Evolutionary conservation across 2,329 filamentous ascomycete genomes (phyloP), one percentile per base, ranked within the genome.

Genomic region (Penicillium sp.): DNA sequence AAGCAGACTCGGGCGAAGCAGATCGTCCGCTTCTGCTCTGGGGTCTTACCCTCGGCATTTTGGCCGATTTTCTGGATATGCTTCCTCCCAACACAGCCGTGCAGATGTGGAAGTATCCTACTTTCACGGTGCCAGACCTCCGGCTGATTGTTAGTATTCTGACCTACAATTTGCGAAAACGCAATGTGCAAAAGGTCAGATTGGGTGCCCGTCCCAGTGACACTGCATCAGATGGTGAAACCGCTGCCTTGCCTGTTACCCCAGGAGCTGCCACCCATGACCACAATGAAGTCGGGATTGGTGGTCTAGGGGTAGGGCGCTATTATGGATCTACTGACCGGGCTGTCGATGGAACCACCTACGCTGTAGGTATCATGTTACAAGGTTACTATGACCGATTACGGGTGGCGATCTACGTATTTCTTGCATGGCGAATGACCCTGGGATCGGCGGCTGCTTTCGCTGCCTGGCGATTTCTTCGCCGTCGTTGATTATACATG

Each of bases 61-160:
- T 89, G 39, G 84, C 85, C 16, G 88, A 90, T 70, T 86, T 90
- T 61, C 78, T 90, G 25, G 86, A 89, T 61, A 81, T 88, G 66
- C 73, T 89, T 4, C 87, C 87, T n/a, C 85, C 86, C 1, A 77
- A 81, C 61, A 85, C 83, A 53, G 82, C 85, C 2, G 79, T 89
- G 4, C 75, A 83, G 33, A 70, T 88, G 26, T 90, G 87, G 86
- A 82, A 81, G 29, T 89, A 88, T 66, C 88, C 88, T 0, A 89
- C 85, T 1, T 89, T 90, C 67, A 88, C 86, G 0, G 79, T 83
- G 1, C 79, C 79, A 55, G 88, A 90, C 65, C 78, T 89, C 3
- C 77, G 83, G 6, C 75, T 85, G 31, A 75, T 85, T 11, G 80
- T 89, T 53, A 86, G 81, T 76, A 67, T 86, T 10, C 72, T 88